Evolutionary conservation across 202 grass and related monocot genomes (phyloP), one percentile per base, ranked within the genome.

Genomic region (Brachypodium distachyon): DNA sequence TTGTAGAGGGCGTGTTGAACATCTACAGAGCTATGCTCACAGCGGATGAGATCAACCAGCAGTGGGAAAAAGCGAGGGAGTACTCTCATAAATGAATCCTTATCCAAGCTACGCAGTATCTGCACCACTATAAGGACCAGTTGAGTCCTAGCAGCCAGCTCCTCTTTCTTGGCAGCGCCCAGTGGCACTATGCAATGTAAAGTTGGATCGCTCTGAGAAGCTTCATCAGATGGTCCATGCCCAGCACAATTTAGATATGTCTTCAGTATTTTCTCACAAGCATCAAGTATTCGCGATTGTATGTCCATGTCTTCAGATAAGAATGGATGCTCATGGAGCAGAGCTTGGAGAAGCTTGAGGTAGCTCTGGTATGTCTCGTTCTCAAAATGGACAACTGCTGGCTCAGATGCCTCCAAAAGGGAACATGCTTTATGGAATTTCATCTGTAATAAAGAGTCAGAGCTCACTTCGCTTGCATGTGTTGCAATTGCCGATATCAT

Each of bases 361-460:
- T 90, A 90, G 70, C 67, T 95, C 43, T 91, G 87, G 76, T 93
- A 91, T 21, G 92, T 89, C 31, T 93, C 92, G 1, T 99, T 99
- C 78, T 99, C 92, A 21, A 99, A 99, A 84, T 99, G 96, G 50
- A 96, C 70, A 74, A 82, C 52, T 29, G 96, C 87, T 67, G 92
- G 96, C 55, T 92, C 96, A 63, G 96, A 89, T 76, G 86, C 90
- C 84, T 99, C 96, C 82, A 99, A 67, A 73, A 99, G 83, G 65
- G 85, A 85, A 73, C 96, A 96, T 81, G 96, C 92, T 74, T 93
- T 89, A 44, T 95, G 87, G 23, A 99, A 85, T 67, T 99, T 99
- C 47, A 53, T 62, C 16, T 81, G 89, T 51, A 96, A 72, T 27
- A 65, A 68, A 63, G 81, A 83, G 69, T 95, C 96, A 17, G 74